phyloP scores from a whole-genome alignment of 2,329 filamentous ascomycete species.

The Arthroderma sp. region DNA sequence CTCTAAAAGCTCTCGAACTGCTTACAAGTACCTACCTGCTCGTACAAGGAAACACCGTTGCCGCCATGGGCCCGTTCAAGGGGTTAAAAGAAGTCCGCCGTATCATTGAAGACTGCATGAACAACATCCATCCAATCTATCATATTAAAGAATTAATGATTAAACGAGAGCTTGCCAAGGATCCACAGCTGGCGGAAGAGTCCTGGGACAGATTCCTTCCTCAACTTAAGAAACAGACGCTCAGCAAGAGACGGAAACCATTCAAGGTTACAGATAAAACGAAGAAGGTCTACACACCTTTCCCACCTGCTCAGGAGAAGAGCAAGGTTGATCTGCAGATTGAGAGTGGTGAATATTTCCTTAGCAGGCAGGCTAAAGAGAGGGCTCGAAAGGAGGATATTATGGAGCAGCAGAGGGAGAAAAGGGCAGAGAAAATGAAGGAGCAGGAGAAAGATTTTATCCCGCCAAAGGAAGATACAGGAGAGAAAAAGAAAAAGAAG shows the following conservation, averaged over 20 bases:
- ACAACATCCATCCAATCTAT: conserved; percentile 79
- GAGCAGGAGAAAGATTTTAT: conserved; percentile 78
- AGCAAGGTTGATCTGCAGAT: conserved; percentile 98
- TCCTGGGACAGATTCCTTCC: conserved; percentile 94
- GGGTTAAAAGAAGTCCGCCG: conserved; percentile 84
- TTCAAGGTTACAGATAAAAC: conserved; percentile 81
- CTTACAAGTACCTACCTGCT: conserved; percentile 86
- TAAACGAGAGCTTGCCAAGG: conserved; percentile 80
- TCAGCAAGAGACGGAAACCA: conserved; percentile 72
- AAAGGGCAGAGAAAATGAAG: conserved; percentile 77
- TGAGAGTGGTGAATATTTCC: conserved; percentile 93
- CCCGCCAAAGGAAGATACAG: conserved; percentile 63
- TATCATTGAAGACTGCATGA: conserved; percentile 91
- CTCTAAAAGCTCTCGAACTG: conserved; percentile 84
- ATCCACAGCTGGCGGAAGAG: conserved; percentile 72
- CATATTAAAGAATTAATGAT: conserved; percentile 96
- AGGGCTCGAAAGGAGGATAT: conserved; percentile 66
- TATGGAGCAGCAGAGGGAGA: conserved; percentile 71
- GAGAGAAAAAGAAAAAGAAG: conserved; percentile 38
- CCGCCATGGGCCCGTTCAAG: conserved; percentile 83
- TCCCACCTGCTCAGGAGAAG: conserved; percentile 94
- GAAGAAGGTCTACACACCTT: conserved; percentile 92
- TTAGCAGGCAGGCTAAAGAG: conserved; percentile 86
- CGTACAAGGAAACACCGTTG: conserved; percentile 92
- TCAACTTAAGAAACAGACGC: conserved; percentile 88